phyloP scores from a whole-genome alignment of 2,329 filamentous ascomycete genomes.

The Knoxdaviesia proteae region DNA sequence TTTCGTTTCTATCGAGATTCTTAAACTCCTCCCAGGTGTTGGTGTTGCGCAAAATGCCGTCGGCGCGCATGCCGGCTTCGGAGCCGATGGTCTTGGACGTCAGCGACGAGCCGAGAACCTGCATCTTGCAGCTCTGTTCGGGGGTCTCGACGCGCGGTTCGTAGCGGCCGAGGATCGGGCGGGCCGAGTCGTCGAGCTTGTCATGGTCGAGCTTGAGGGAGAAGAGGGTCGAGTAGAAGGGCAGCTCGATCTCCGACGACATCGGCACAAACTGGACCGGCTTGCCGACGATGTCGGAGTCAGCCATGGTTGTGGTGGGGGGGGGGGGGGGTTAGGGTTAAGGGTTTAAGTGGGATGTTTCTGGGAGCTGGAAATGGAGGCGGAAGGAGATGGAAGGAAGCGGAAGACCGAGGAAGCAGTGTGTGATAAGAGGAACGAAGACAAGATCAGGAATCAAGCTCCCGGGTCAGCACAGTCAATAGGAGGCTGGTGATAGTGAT shows the following conservation, averaged over 20 bases:
- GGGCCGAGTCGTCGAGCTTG: constrained; percentile 84
- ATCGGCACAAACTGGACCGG: constrained; percentile 62
- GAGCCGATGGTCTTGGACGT: constrained; percentile 38
- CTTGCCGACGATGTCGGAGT: constrained; percentile 3
- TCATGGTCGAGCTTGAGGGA: constrained; percentile 90
- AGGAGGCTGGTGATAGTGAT: too few relatives aligned
- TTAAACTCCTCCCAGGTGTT: constrained; percentile 92
- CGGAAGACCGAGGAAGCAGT: background rate
- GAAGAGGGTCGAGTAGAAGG: constrained; percentile 87
- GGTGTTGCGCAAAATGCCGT: constrained; percentile 87
- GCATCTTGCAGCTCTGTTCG: constrained; percentile 67
- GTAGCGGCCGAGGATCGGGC: constrained; percentile 71
- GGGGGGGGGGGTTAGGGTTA: background rate
- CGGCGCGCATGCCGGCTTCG: constrained; percentile 56
- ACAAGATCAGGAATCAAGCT: background rate
- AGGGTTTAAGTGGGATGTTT: background rate
- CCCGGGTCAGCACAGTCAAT: too few relatives aligned
- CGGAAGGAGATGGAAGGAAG: background rate
- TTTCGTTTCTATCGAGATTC: constrained; percentile 40
- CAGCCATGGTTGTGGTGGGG: constrained; percentile 1
- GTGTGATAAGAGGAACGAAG: background rate
- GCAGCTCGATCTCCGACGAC: constrained; percentile 81
- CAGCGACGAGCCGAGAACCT: constrained; percentile 71
- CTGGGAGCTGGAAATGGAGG: constrained; percentile 17
- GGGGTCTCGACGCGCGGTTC: constrained; percentile 59